Evolutionary conservation across 2,329 filamentous ascomycete species (phyloP), one percentile per base, ranked within the genome.

Genomic region (Pezizomycotina sp.): DNA sequence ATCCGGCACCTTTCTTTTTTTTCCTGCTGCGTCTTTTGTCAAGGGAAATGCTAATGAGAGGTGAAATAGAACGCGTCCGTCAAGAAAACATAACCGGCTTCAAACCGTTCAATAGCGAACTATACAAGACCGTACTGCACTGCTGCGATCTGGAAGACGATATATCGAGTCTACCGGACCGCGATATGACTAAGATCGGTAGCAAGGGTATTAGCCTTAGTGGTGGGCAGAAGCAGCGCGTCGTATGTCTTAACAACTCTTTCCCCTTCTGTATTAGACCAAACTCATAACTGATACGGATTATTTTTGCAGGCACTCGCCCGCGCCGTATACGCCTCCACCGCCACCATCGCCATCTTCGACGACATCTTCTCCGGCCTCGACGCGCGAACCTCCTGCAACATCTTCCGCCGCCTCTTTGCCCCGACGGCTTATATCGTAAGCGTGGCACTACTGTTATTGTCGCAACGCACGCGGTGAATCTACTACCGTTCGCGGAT

Each of bases 221-320:
- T 3, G 63, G 63, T 5, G 63, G 63, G 0, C 63, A 66, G 43
- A 60, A 58, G 42, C 58, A 62, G 33, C 56, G 60, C 8, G 50
- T 63, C 5, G 38, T 43, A 43, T 8, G 22, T 24, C n/a, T 24
- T n/a, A n/a, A n/a, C n/a, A n/a, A n/a, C n/a, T n/a, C n/a, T n/a
- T n/a, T n/a, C n/a, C n/a, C n/a, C n/a, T n/a, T n/a, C n/a, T n/a
- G n/a, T 13, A 24, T 29, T 24, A 24, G 7, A 7, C 22, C 8
- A 12, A 24, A 29, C 21, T 19, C 2, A 15, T 9, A 15, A 15
- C 6, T 16, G n/a, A 6, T 3, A n/a, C 6, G 4, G n/a, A n/a
- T n/a, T n/a, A n/a, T n/a, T n/a, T n/a, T n/a, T n/a, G 5, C 10
- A 58, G 57, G 55, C 59, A 2, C 38, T 61, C 26, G 58, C 59